Base-by-base conservation (phyloP, 2,329 filamentous ascomycete species). In the Penicillium sp. region DNA sequence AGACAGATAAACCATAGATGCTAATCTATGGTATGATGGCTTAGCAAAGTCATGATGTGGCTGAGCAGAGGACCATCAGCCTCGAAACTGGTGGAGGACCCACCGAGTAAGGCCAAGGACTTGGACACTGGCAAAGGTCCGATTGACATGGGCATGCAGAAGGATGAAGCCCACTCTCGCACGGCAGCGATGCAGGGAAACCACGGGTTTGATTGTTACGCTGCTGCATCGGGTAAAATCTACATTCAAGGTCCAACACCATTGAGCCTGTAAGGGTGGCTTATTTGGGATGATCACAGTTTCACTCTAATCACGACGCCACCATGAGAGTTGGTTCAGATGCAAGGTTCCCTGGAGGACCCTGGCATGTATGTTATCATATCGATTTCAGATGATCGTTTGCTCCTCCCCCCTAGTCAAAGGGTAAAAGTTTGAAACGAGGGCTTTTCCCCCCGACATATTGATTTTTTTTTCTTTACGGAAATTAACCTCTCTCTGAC, bases 321-420 rank as follows among this genome's bases (percentile, higher is more conserved):
- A 34, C 33, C 19, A 18, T 42, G 21, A 24, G 11, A 21, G 48
- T 52, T 52, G 28, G 26, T 48, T 53, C 24, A 24, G n/a, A 53
- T 48, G 51, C 45, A 53, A 53, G 51, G 51, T 39, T 53, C 50
- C 43, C 40, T 29, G 28, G 37, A n/a, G 23, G 42, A 28, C 48
- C 48, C 48, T 51, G 48, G n/a, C 48, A 48, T 48, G 16, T 28
- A 48, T 48, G 16, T 28, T 11, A 43, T 37, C 45, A 14, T 26
- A 26, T 39, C 31, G 29, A 39, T 37, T 33, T 37, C n/a, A 26
- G 39, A 43, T 26, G 23, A 43, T 28, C 23, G 21, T 28, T 3
- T 8, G 10, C n/a, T 9, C 37, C 5, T 36, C 33, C n/a, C 29
- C 23, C 31, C 31, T 24, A 9, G 46, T 39, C n/a, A 26, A 26